Base-by-base conservation (phyloP, 345 rosid species). In the Syzygium jambos region DNA sequence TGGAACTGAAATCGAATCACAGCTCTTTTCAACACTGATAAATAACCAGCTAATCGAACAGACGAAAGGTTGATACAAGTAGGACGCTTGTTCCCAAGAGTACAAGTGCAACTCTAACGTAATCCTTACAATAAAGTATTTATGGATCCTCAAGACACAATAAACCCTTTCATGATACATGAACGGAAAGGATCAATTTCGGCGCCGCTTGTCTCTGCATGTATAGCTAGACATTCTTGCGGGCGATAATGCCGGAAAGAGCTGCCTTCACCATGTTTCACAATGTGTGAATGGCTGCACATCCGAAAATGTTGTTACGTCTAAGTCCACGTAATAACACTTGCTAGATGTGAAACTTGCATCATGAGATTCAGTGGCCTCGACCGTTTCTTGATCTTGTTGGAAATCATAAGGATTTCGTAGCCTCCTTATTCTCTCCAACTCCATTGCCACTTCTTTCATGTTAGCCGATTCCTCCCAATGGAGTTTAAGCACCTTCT, bases 261-360 rank as follows among this genome's bases (percentile, higher is more conserved):
- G 61, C 61, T 9, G 61, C 43, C 43, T 57, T 57, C 63, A 57
- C 14, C 63, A 63, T 1, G 5, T 73, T 52, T 27, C 22, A 63
- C 29, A 13, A 13, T 46, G 65, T 15, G 54, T 15, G 38, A 85
- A 65, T 7, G 86, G 17, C 27, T 53, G 65, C 53, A 27, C 59
- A 13, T 85, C 86, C 22, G n/a, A 85, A 2, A 29, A 25, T n/a
- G 46, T 19, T 19, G 14, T 85, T 19, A 27, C 61, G 12, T 85
- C 65, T 0, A 0, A 17, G 0, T 53, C 0, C 8, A 52, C 34
- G 4, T 85, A 23, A 15, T 85, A 23, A 15, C 46, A 53, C 30
- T 11, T 57, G 30, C 27, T 51, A 34, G 78, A 85, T 56, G 4
- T 55, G 16, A 56, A 41, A 57, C 21, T 1, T 23, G 5, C 17